Evolutionary conservation across 2,329 filamentous ascomycete genomes (phyloP).

Genomic region (Zasmidium angulare): DNA sequence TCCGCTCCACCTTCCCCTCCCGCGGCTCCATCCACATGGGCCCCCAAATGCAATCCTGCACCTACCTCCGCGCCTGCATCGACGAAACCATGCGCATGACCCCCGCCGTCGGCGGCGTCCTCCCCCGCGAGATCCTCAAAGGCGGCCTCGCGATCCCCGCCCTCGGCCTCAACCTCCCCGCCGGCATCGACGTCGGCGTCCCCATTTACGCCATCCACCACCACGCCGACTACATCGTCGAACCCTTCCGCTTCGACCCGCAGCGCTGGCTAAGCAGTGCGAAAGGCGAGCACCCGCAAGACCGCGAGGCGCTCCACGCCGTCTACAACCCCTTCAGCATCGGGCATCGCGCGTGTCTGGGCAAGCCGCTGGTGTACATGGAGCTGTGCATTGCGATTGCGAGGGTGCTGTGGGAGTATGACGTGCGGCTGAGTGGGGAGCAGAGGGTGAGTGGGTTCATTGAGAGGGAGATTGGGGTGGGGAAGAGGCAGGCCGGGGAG

Average conservation of each 20-base stretch:
- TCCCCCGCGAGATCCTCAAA: conserved; percentile 36
- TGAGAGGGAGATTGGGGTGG: conserved; percentile 55
- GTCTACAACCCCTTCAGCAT: conserved; percentile 76
- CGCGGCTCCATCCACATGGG: conserved; percentile 32
- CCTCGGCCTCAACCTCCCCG: conserved; percentile 39
- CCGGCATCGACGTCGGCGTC: conserved; percentile 36
- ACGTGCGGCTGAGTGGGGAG: conserved; percentile 24
- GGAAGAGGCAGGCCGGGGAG: conserved; percentile 58
- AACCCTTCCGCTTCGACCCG: conserved; percentile 30
- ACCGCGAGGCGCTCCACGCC: conserved; percentile 42
- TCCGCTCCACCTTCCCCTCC: conserved; percentile 37
- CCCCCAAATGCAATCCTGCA: conserved; percentile 35
- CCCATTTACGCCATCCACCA: conserved; percentile 40
- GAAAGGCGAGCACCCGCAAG: conserved; percentile 15
- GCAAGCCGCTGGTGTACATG: conserved; percentile 49
- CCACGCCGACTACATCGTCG: conserved; percentile 31
- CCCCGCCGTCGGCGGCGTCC: conserved; percentile 41
- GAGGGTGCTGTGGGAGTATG: conserved; percentile 26
- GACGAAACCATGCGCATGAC: conserved; percentile 50
- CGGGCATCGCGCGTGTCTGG: conserved; percentile 70
- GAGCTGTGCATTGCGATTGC: conserved; percentile 28
- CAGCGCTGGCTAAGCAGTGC: conserved; percentile 30
- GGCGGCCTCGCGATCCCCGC: conserved; percentile 33
- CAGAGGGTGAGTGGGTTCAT: conserved; percentile 52
- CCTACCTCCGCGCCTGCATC: conserved; percentile 48